These are phyloP conservation scores for Beauveria varroae DNA, from an alignment of 2,329 filamentous ascomycete genomes.

Conservation along the genomic window DNA sequence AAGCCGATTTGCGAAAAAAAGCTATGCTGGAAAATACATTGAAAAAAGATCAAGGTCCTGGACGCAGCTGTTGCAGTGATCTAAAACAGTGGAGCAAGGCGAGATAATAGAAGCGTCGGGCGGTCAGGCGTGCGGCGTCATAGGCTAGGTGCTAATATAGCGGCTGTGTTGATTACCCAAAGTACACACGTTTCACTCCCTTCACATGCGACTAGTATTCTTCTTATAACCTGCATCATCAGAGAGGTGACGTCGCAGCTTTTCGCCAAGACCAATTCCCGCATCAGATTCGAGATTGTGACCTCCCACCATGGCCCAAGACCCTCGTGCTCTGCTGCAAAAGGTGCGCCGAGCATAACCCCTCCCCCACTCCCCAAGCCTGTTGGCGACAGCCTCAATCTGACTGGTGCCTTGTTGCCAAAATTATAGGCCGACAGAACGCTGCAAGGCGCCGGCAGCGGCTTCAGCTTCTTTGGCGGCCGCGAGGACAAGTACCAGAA, in stretches of 20 bases:
- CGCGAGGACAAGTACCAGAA: conserved; percentile 82
- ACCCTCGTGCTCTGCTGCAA: conserved; percentile 70
- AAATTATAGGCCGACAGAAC: conserved; percentile 73
- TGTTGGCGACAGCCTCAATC: background rate
- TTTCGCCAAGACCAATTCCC: background rate
- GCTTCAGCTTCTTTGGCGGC: conserved; percentile 86
- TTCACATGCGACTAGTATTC: conserved; percentile 2
- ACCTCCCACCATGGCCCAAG: conserved; percentile 55
- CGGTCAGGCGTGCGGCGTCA: conserved; percentile 11
- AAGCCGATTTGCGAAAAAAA: background rate
- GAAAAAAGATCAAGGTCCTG: background rate
- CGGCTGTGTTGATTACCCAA: background rate
- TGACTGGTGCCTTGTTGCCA: background rate
- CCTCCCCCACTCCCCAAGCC: conserved; percentile 19
- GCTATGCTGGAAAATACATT: background rate
- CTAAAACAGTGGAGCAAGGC: conserved; percentile 6
- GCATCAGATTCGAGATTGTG: background rate
- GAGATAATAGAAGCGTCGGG: background rate
- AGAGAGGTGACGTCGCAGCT: background rate
- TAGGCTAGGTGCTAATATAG: background rate
- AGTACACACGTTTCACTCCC: conserved; percentile 4
- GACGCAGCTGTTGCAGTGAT: background rate
- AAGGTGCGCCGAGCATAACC: conserved; percentile 46
- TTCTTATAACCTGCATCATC: background rate
- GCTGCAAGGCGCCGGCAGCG: conserved; percentile 62